phyloP scores from a whole-genome alignment of 2,329 filamentous ascomycete genomes.

The Hypoxylon sp. region DNA sequence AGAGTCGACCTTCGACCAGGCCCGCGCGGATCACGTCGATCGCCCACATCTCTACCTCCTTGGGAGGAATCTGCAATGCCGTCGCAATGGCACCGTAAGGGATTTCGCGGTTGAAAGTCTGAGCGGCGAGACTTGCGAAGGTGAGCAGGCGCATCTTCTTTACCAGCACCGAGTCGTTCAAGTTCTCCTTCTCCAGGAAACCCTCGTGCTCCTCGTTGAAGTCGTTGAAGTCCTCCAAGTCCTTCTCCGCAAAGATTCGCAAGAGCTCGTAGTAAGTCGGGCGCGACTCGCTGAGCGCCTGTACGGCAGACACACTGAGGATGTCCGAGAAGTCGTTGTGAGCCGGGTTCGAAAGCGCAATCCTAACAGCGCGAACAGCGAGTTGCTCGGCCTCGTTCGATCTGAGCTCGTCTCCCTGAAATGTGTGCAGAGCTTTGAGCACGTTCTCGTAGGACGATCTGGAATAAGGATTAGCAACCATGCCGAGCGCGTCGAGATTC shows the following conservation, averaged over 20 bases:
- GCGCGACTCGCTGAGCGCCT: slow-evolving; percentile 85
- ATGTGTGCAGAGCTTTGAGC: slow-evolving; percentile 67
- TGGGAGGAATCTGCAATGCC: slow-evolving; percentile 80
- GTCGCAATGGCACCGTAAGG: slow-evolving; percentile 86
- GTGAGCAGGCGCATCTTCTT: slow-evolving; percentile 97
- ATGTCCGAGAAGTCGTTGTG: slow-evolving; percentile 82
- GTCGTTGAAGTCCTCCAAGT: slow-evolving; percentile 93
- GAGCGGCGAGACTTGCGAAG: slow-evolving; percentile 86
- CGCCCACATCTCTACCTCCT: slow-evolving; percentile 97
- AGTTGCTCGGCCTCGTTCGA: slow-evolving; percentile 68
- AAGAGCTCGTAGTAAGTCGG: slow-evolving; percentile 88
- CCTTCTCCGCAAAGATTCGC: slow-evolving; percentile 93
- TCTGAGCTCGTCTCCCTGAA: slow-evolving; percentile 64
- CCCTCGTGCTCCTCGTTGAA: slow-evolving; percentile 91
- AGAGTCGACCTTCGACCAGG: slow-evolving; percentile 94
- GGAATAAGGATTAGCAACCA: slow-evolving; percentile 14
- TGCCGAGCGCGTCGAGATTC: background rate
- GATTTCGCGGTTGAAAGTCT: slow-evolving; percentile 83
- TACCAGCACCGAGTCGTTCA: slow-evolving; percentile 77
- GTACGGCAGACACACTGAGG: slow-evolving; percentile 80
- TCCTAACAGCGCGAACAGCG: slow-evolving; percentile 64
- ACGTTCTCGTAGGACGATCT: slow-evolving; percentile 73
- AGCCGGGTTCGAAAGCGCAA: slow-evolving; percentile 60
- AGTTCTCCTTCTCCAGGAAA: slow-evolving; percentile 79
- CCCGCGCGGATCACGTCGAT: slow-evolving; percentile 97